Evolutionary conservation across 1,284 basidiomycete species (phyloP).

Genomic region (Puccinia hordei): DNA sequence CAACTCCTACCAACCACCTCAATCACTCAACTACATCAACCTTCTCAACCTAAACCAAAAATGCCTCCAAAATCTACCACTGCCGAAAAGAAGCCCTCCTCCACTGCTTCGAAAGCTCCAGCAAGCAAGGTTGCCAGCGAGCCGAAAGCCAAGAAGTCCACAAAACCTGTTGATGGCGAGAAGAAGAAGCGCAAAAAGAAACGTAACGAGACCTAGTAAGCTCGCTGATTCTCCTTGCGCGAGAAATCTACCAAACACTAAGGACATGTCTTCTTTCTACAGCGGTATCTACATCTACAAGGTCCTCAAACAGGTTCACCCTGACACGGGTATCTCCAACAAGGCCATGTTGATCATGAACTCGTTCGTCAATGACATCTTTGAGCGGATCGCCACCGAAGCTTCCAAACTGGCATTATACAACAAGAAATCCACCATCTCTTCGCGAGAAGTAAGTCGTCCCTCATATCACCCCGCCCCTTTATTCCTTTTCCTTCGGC

Average conservation of each 20-base stretch:
- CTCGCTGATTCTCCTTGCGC: no score
- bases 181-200: conserved; percentile 66
- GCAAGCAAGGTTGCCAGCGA: conserved; percentile 58
- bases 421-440: conserved; percentile 82
- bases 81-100: conserved; percentile 63
- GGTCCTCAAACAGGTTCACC: conserved; percentile 67
- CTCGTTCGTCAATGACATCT: conserved; percentile 62
- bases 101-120: conserved; percentile 65
- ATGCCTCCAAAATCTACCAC: conserved; percentile 53
- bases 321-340: conserved; percentile 62
- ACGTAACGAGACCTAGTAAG: conserved; percentile 65
- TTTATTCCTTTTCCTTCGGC: background rate
- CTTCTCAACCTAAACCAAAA: no score
- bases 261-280: conserved; percentile 53
- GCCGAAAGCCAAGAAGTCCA: conserved; percentile 67
- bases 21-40: background rate
- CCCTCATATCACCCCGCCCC: background rate
- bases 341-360: conserved; percentile 61
- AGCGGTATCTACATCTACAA: conserved; percentile 59
- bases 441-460: conserved; percentile 56
- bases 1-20: background rate
- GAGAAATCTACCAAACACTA: no score
- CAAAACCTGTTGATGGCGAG: conserved; percentile 66
- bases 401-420: conserved; percentile 64
- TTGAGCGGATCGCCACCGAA: conserved; percentile 61